These are phyloP conservation scores for Globisporangium polare DNA, from an alignment of 352 stramenopile species.

Conservation along the genomic window DNA sequence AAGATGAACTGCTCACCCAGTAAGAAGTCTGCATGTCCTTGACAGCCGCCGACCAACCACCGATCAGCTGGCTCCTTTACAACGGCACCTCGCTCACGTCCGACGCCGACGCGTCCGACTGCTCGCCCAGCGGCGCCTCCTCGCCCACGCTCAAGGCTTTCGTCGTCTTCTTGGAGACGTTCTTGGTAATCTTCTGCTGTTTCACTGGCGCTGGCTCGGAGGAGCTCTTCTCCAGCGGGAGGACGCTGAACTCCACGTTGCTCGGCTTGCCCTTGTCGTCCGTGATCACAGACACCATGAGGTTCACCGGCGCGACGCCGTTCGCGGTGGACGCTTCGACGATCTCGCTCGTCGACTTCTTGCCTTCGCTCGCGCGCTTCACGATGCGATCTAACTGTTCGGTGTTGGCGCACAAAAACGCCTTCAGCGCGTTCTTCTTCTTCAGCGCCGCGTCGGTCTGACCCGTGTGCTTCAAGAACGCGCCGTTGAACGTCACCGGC, in stretches of 20 bases:
- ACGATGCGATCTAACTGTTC: slow-evolving; percentile 42
- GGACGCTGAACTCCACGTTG: slow-evolving; percentile 65
- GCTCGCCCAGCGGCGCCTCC: slow-evolving; percentile 3
- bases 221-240: slow-evolving; percentile 21
- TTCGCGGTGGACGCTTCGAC: slow-evolving; percentile 26
- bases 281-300: slow-evolving; percentile 47
- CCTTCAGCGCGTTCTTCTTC: slow-evolving; percentile 53
- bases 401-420: slow-evolving; percentile 46
- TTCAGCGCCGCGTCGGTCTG: slow-evolving; percentile 41
- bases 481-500: slow-evolving; percentile 51
- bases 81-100: slow-evolving; percentile 12
- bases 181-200: slow-evolving; percentile 1
- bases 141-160: background rate
- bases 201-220: background rate
- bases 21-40: too few relatives aligned
- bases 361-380: slow-evolving; percentile 35
- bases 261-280: slow-evolving; percentile 45
- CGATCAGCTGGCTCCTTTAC: slow-evolving; percentile 4
- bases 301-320: slow-evolving; percentile 27
- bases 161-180: slow-evolving; percentile 3
- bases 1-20: too few relatives aligned
- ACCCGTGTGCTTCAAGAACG: slow-evolving; percentile 50
- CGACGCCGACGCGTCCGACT: slow-evolving; percentile 9
- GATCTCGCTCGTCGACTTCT: slow-evolving; percentile 37
- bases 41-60: background rate